Evolutionary conservation across 83 land plant species (phyloP).

Genomic region (Diphasiastrum complanatum): DNA sequence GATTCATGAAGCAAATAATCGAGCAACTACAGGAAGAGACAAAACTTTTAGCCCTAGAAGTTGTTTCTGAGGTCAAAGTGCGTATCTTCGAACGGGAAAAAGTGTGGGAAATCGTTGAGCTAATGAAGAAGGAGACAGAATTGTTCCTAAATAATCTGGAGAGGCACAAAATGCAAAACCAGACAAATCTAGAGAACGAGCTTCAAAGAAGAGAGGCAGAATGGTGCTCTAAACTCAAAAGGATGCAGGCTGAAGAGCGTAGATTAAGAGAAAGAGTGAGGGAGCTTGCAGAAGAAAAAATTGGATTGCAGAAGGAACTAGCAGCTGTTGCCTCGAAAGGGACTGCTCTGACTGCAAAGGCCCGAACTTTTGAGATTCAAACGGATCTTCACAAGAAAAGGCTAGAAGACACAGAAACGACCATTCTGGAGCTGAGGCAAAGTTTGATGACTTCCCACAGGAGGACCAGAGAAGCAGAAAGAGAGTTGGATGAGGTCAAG

Average conservation of each 20-base stretch:
- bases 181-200: conserved; percentile 50
- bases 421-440: conserved; percentile 30
- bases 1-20: conserved; percentile 35
- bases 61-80: conserved; percentile 31
- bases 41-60: conserved; percentile 41
- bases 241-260: conserved; percentile 56
- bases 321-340: conserved; percentile 40
- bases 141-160: conserved; percentile 36
- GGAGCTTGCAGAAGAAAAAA: conserved; percentile 74
- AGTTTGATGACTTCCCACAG: conserved; percentile 28
- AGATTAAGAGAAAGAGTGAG: conserved; percentile 55
- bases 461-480: conserved; percentile 29
- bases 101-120: conserved; percentile 28
- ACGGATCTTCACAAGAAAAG: conserved; percentile 18
- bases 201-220: conserved; percentile 61
- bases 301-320: conserved; percentile 55
- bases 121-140: conserved; percentile 33
- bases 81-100: conserved; percentile 38
- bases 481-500: conserved; percentile 26
- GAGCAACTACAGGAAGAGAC: conserved; percentile 38
- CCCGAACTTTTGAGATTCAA: conserved; percentile 26
- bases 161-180: conserved; percentile 49
- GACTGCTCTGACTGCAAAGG: conserved; percentile 18
- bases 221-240: conserved; percentile 54
- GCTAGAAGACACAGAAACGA: conserved; percentile 22